A percentile compares a stretch with the other conserved stretches of the same genome.
phyloP scores from a whole-genome alignment of 768 basidiomycete species.

The Holtermannia corniformis region DNA sequence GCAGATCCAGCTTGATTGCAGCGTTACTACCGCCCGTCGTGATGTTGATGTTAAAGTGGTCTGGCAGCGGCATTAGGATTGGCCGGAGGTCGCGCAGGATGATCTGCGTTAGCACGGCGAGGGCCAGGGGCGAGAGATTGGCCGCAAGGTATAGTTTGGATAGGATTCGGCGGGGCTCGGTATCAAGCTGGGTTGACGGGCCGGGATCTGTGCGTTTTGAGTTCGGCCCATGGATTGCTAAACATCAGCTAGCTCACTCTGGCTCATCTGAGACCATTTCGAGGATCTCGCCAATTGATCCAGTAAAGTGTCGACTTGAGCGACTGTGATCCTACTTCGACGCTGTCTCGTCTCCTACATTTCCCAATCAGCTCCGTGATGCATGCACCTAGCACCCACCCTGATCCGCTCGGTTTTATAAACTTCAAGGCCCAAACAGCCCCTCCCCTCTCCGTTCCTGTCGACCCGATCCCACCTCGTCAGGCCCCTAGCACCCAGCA shows the following conservation, averaged over 20 bases:
- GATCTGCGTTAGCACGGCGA: slow-evolving; percentile 68
- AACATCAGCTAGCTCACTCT: slow-evolving; percentile 2
- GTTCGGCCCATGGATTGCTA: slow-evolving; percentile 9
- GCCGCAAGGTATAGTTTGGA: slow-evolving; percentile 51
- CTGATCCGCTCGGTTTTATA: slow-evolving; percentile 45
- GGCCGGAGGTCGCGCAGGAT: slow-evolving; percentile 80
- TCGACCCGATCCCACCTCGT: slow-evolving; percentile 33
- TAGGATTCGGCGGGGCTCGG: slow-evolving; percentile 42
- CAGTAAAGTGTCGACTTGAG: slow-evolving; percentile 57
- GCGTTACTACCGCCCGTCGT: slow-evolving; percentile 48
- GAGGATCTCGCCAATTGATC: slow-evolving; percentile 65
- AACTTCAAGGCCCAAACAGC: slow-evolving; percentile 66
- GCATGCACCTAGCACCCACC: slow-evolving; percentile 34
- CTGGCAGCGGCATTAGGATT: slow-evolving; percentile 57
- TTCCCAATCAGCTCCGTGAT: not conserved
- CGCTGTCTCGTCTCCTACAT: slow-evolving; percentile 5
- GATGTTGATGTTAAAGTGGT: slow-evolving; percentile 43
- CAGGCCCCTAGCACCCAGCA: slow-evolving; percentile 19
- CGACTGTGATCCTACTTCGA: slow-evolving; percentile 40
- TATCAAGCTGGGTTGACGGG: slow-evolving; percentile 37
- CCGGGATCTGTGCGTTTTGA: too few relatives aligned
- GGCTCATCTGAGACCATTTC: slow-evolving; percentile 47
- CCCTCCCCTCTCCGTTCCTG: slow-evolving; percentile 44
- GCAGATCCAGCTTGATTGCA: slow-evolving; percentile 51
- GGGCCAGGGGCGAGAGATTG: slow-evolving; percentile 53